phyloP scores from a whole-genome alignment of 768 basidiomycete species.

The Chlorophyllum brunneum region DNA sequence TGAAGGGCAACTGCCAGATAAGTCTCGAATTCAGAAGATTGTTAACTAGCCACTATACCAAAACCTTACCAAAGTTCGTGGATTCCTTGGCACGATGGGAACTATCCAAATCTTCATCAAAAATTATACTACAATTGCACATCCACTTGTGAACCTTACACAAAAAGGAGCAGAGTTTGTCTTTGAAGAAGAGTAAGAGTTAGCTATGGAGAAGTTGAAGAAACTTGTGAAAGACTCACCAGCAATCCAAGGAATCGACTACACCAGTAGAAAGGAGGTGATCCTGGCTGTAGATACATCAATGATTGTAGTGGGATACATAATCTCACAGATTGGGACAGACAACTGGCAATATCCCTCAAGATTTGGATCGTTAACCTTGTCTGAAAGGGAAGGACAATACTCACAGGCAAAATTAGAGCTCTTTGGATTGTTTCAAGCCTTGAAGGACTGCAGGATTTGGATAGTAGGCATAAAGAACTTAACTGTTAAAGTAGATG shows the following conservation, averaged over 20 bases:
- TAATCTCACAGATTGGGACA: conserved; percentile 15
- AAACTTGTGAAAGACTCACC: not conserved
- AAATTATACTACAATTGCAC: conserved; percentile 17
- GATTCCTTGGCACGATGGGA: conserved; percentile 26
- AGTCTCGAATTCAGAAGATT: conserved; percentile 22
- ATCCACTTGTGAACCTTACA: conserved; percentile 18
- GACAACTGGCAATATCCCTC: conserved; percentile 15
- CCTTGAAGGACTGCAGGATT: conserved; percentile 16
- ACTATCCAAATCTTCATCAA: conserved; percentile 26
- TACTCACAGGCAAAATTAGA: conserved; percentile 33
- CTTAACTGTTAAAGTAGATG: conserved; percentile 25
- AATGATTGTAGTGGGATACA: conserved; percentile 16
- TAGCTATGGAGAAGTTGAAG: conserved; percentile 11
- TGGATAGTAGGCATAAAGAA: conserved; percentile 23
- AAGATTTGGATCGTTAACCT: not conserved
- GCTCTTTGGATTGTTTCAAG: conserved; percentile 26
- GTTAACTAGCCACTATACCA: conserved; percentile 23
- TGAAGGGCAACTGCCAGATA: conserved; percentile 26
- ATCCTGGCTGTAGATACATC: conserved; percentile 21
- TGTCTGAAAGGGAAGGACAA: conserved; percentile 19
- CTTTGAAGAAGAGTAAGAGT: conserved; percentile 17
- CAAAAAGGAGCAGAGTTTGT: conserved; percentile 23
- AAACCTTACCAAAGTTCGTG: conserved; percentile 17
- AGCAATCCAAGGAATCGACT: conserved; percentile 16
- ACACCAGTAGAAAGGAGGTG: conserved; percentile 14